Conservation (phyloP, 257 asterid genomes). For the Primulina tabacum region DNA sequence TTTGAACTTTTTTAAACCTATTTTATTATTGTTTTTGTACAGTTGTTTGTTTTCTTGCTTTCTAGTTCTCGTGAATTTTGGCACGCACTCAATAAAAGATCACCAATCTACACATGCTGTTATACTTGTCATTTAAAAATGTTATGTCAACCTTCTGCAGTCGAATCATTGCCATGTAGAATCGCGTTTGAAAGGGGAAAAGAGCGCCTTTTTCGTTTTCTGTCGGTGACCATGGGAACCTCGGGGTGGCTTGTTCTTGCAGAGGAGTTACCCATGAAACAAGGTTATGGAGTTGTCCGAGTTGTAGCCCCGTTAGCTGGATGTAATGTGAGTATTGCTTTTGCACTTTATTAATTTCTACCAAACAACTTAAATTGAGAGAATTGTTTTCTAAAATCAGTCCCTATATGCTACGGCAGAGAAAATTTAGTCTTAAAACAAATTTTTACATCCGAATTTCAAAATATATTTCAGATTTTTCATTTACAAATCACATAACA, state of each 20-base stretch:
- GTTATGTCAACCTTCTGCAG: slow-evolving; percentile 42
- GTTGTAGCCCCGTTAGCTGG: slow-evolving; percentile 91
- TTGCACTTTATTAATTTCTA: not conserved
- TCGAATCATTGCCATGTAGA: slow-evolving; percentile 82
- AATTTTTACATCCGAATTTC: not conserved
- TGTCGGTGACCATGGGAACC: slow-evolving; percentile 65
- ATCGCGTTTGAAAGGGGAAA: slow-evolving; percentile 98
- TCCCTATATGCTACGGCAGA: not conserved
- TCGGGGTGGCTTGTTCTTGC: slow-evolving; percentile 91
- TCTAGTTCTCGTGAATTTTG: slow-evolving; percentile 2
- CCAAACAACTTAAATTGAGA: not conserved
- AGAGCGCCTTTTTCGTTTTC: slow-evolving; percentile 76
- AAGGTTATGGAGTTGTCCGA: slow-evolving; percentile 66
- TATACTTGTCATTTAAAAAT: not conserved
- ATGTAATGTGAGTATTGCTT: slow-evolving; percentile 67
- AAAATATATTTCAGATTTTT: no score
- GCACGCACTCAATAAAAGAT: slow-evolving; percentile 5
- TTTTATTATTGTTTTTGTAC: slow-evolving; percentile 10
- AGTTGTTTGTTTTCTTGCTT: slow-evolving; percentile 1
- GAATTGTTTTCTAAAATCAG: not conserved
- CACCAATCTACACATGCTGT: slow-evolving; percentile 7
- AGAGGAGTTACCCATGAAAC: slow-evolving; percentile 59
- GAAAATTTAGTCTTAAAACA: not conserved
- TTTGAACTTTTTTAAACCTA: slow-evolving; percentile 19
- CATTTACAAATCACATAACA: not conserved